A percentile compares a stretch with the other conserved stretches of the same genome.
These are phyloP conservation scores for Thelephora ganbajun DNA, from an alignment of 768 basidiomycete species.

Conservation along the genomic window DNA sequence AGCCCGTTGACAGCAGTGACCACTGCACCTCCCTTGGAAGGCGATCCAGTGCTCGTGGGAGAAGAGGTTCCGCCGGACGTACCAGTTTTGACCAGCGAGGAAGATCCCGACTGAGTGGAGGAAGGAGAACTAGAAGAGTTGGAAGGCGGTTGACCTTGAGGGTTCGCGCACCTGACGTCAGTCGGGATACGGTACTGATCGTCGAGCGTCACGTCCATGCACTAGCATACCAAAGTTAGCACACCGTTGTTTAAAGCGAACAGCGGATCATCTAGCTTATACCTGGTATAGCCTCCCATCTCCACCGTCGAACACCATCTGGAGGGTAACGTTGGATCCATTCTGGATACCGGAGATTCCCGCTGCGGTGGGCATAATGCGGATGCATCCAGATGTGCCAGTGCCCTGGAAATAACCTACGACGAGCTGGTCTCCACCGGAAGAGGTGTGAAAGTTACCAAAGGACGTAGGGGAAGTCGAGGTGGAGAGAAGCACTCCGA, in stretches of 20 bases:
- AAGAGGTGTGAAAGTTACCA: conserved; percentile 39
- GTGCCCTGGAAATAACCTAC: conserved; percentile 34
- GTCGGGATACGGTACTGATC: conserved; percentile 34
- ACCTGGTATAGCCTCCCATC: conserved; percentile 66
- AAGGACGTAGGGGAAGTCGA: conserved; percentile 47
- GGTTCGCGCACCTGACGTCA: conserved; percentile 11
- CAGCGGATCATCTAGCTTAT: conserved; percentile 7
- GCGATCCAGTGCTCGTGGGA: background rate
- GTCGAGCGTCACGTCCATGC: conserved; percentile 65
- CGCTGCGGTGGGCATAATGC: conserved; percentile 41
- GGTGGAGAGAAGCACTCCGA: conserved; percentile 41
- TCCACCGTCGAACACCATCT: conserved; percentile 54
- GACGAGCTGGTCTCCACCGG: conserved; percentile 19
- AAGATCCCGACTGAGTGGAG: too few species aligned
- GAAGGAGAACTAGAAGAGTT: too few species aligned
- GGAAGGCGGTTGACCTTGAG: too few species aligned
- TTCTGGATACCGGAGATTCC: conserved; percentile 36
- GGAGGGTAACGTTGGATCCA: conserved; percentile 64
- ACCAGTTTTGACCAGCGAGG: too few species aligned
- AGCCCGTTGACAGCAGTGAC: background rate
- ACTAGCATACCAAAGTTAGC: conserved; percentile 25
- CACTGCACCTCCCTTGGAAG: background rate
- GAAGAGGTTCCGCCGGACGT: background rate
- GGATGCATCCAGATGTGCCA: conserved; percentile 49
- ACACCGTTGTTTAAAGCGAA: too few species aligned